Percentiles rank a stretch among this genome's conserved stretches.
phyloP scores from a whole-genome alignment of 345 rosid genomes.

The Pistacia integerrima region DNA sequence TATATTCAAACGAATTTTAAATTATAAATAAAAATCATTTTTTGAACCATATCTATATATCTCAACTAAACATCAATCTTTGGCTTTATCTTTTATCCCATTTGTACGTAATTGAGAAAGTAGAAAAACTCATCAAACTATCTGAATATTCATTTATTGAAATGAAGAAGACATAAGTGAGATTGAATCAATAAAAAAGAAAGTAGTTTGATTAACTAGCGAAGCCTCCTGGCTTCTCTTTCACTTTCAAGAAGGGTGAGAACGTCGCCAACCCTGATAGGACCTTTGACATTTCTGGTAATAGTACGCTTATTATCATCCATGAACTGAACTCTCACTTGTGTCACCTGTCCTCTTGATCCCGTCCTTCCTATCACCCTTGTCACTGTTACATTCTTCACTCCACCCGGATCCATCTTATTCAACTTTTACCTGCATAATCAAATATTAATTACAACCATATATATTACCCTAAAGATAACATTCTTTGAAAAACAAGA shows the following conservation, averaged over 20 bases:
- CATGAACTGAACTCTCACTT: conserved; percentile 17
- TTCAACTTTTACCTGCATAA: background rate
- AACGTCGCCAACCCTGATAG: conserved; percentile 2
- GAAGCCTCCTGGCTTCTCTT: conserved; percentile 19
- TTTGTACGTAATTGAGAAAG: too few relatives aligned
- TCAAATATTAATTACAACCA: background rate
- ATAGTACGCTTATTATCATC: conserved; percentile 7
- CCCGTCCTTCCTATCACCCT: conserved; percentile 14
- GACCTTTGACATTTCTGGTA: conserved; percentile 17
- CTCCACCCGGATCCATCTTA: background rate
- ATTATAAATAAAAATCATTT: too few relatives aligned
- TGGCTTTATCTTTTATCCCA: too few relatives aligned
- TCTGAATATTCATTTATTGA: too few relatives aligned
- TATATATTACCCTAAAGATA: background rate
- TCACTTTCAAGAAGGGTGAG: conserved; percentile 11
- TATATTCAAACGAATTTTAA: too few relatives aligned
- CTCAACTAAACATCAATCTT: too few relatives aligned
- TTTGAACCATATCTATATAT: too few relatives aligned
- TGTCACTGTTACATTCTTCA: conserved; percentile 8
- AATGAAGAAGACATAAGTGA: too few relatives aligned
- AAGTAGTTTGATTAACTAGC: background rate
- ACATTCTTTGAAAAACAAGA: too few relatives aligned
- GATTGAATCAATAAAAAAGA: too few relatives aligned
- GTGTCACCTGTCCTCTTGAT: conserved; percentile 25
- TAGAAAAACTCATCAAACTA: too few relatives aligned